These are phyloP conservation scores for Sarocladiaceae sp. DNA, from an alignment of 2,329 filamentous ascomycete genomes.

Conservation along the genomic window DNA sequence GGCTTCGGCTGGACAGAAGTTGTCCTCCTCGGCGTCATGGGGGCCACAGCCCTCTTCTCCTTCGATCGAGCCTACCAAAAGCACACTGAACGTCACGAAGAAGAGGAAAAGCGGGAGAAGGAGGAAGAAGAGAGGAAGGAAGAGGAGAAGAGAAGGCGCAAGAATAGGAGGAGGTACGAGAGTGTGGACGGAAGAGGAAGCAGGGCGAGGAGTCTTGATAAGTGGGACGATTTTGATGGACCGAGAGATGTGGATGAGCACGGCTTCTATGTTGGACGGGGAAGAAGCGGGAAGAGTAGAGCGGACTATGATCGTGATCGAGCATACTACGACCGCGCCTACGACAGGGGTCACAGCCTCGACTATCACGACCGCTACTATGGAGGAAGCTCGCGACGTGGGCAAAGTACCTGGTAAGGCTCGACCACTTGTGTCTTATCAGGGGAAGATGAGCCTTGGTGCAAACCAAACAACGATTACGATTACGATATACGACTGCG, in stretches of 20 bases:
- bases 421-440: not conserved
- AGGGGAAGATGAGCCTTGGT: no score
- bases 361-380: conserved; percentile 1
- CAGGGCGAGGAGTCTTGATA: conserved; percentile 6
- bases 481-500: no score
- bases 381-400: not conserved
- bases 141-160: not conserved
- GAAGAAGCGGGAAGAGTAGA: conserved; percentile 13
- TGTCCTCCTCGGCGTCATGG: conserved; percentile 30
- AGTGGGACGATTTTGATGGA: not conserved
- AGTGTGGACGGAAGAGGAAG: not conserved
- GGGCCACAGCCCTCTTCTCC: conserved; percentile 29
- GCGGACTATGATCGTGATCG: conserved; percentile 5
- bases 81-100: conserved; percentile 1
- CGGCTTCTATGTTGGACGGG: not conserved
- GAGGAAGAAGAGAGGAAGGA: not conserved
- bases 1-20: conserved; percentile 36
- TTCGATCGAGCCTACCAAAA: conserved; percentile 30
- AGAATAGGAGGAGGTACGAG: not conserved
- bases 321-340: not conserved
- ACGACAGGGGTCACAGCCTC: not conserved
- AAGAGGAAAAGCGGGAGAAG: conserved; percentile 2
- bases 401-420: not conserved
- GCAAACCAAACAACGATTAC: no score
- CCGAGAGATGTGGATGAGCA: conserved; percentile 4